These are phyloP conservation scores for Zasmidium angulare DNA, from an alignment of 2,329 filamentous ascomycete genomes.

Conservation along the genomic window DNA sequence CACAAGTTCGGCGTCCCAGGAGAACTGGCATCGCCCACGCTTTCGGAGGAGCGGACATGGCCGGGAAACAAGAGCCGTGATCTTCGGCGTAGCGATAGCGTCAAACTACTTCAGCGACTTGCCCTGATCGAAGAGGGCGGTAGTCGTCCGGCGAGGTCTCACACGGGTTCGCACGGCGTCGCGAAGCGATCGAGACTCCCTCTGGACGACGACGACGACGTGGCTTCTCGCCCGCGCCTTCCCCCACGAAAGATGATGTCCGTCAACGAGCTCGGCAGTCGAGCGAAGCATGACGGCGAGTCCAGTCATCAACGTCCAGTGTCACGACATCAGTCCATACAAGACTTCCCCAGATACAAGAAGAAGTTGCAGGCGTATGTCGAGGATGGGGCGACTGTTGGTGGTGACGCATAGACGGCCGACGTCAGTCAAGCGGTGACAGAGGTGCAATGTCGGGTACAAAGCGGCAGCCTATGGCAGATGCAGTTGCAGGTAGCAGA, in stretches of 20 bases:
- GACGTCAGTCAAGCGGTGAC: neutral
- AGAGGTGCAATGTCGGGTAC: neutral
- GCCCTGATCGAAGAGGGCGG: constrained; percentile 12
- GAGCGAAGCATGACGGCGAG: neutral
- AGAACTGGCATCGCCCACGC: neutral
- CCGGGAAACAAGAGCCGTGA: constrained; percentile 6
- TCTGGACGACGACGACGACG: constrained; percentile 12
- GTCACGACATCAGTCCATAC: constrained; percentile 20
- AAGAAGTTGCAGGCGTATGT: constrained; percentile 27
- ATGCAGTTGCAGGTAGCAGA: neutral
- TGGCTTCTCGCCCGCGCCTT: constrained; percentile 19
- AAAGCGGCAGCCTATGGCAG: constrained; percentile 2
- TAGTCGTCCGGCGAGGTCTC: neutral
- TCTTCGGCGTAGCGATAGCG: constrained; percentile 12
- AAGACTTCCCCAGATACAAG: constrained; percentile 16
- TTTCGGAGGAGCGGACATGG: neutral
- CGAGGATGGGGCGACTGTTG: constrained; percentile 21
- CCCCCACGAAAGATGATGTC: constrained; percentile 16
- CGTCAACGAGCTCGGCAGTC: constrained; percentile 4
- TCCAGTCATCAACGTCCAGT: constrained; percentile 7
- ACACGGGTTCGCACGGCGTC: neutral
- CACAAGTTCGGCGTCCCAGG: constrained; percentile 13
- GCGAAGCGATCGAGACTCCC: constrained; percentile 13
- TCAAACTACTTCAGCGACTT: constrained; percentile 12
- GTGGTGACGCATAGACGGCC: constrained; percentile 10